Base-by-base conservation (phyloP, 208 protist genomes). In the Naegleria gruberi region DNA sequence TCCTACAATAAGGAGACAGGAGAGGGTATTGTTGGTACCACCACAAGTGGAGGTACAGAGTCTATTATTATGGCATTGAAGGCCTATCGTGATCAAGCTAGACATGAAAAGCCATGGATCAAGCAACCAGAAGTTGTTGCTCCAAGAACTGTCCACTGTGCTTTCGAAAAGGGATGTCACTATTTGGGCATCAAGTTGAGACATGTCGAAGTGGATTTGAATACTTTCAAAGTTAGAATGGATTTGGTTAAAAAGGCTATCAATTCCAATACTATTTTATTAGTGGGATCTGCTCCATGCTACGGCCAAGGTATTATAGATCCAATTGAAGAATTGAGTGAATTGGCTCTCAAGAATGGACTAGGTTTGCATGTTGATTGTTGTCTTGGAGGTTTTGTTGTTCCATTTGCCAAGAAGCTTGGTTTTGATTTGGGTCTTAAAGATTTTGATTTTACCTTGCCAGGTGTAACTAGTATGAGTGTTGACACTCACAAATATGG, bases 401-500 rank as follows among this genome's bases (percentile, higher is more conserved):
- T 99, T 40, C 97, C 98, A 42, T 99, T 99, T 91, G 95, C 99
- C 55, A 94, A 94, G 44, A 95, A 95, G 85, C 96, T 97, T 0
- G 98, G 98, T 45, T 77, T 37, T 8, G 97, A 95, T 90, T 40
- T 94, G 30, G 94, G 93, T 73, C 65, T 92, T 1, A 96, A 95
- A 46, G 51, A 95, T 0, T 98, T 98, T 74, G 98, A 99, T 94
- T 99, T 99, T 91, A 90, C 95, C 77, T 94, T 99, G 84, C 91
- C 92, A 40, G 98, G 98, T 51, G 98, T 99, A 23, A 99, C 98
- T 7, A 98, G 96, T 17, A 99, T 99, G 73, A 99, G 98, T 15
- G 96, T 95, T 88, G 99, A 99, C 94, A 99, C 97, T 77, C 99
- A 99, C 96, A 99, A 99, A 94, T 99, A 99, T 94, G 99, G 98